Conservation (phyloP, 2,329 filamentous ascomycete species). For the Xylaria sp. region DNA sequence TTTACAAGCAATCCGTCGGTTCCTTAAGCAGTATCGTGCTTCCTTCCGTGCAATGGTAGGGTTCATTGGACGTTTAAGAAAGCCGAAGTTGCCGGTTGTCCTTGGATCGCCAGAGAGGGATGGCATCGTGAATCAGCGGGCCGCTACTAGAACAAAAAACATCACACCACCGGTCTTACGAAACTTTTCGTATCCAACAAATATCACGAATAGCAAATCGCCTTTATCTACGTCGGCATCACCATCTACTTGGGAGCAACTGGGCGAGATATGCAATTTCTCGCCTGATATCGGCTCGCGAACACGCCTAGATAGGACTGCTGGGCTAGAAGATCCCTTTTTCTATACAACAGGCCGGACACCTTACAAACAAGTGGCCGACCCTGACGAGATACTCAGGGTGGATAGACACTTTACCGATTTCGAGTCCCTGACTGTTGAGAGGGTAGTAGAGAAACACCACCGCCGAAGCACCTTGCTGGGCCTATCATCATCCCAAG, state of each 20-base stretch:
- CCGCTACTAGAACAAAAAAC: conserved; percentile 29
- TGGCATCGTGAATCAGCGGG: conserved; percentile 29
- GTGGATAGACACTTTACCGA: conserved; percentile 24
- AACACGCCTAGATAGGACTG: conserved; percentile 35
- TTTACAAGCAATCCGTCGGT: not conserved
- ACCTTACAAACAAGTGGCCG: conserved; percentile 35
- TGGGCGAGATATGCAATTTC: conserved; percentile 47
- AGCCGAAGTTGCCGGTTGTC: conserved; percentile 41
- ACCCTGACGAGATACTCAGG: conserved; percentile 30
- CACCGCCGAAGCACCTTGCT: conserved; percentile 44
- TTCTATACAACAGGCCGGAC: conserved; percentile 43
- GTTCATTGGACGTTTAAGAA: conserved; percentile 46
- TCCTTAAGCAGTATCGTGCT: conserved; percentile 7
- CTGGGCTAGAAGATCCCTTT: conserved; percentile 45
- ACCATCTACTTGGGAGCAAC: conserved; percentile 45
- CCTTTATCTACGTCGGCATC: conserved; percentile 24
- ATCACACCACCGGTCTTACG: conserved; percentile 40
- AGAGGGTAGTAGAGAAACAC: conserved; percentile 39
- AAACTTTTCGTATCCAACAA: conserved; percentile 50
- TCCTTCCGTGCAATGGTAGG: conserved; percentile 45
- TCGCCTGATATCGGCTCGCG: conserved; percentile 41
- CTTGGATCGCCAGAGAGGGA: conserved; percentile 40
- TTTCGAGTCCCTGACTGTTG: conserved; percentile 25
- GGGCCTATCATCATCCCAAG: conserved; percentile 39
- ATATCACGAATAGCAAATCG: conserved; percentile 33